Evolutionary conservation across 306 rosid genomes (phyloP), one percentile per base, ranked within the genome.

Genomic region (Fragaria vesca): DNA sequence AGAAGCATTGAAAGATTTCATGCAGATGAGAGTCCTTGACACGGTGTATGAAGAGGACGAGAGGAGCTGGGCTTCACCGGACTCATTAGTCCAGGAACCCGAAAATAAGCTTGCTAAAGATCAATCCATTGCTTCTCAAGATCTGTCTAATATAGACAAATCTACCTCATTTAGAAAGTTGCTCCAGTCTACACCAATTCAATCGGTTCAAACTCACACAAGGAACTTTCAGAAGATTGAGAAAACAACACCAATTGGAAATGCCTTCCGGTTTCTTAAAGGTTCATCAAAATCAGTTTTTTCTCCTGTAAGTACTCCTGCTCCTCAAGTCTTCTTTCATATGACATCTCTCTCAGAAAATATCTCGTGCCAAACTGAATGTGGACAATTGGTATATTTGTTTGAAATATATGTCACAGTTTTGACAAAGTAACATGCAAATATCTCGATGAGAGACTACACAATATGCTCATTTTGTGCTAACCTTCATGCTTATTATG

Each of bases 11-110:
- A 45, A 52, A 68, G 79, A 74, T 34, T 67, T 57, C 71, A 58
- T 80, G 83, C 75, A 80, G 62, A 74, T 74, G 83, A 67, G 83
- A 80, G 79, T 80, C 43, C 79, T 74, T 11, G 83, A 75, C 58
- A 80, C 76, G 0, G 79, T 80, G 52, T 75, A 80, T n/a, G 83
- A 80, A 58, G 83, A 74, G 72, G 83, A 81, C 7, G 83, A 81
- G 47, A 46, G 26, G 80, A 81, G 79, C 76, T 74, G 80, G 76
- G 66, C 66, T 81, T 75, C 72, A 28, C 80, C 72, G 1, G 71
- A 75, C 21, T 6, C 71, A 58, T 40, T 68, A 30, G 73, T 70
- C 26, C 76, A 75, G 26, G 80, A 81, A 58, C 67, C 66, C 1
- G 51, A 43, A n/a, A 42, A 43, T 55, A 42, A 18, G 32, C 50